A percentile compares a stretch with the other conserved stretches of the same genome.
phyloP scores from a whole-genome alignment of 371 early-diverging fungal genomes.

The Mortierella sp. region DNA sequence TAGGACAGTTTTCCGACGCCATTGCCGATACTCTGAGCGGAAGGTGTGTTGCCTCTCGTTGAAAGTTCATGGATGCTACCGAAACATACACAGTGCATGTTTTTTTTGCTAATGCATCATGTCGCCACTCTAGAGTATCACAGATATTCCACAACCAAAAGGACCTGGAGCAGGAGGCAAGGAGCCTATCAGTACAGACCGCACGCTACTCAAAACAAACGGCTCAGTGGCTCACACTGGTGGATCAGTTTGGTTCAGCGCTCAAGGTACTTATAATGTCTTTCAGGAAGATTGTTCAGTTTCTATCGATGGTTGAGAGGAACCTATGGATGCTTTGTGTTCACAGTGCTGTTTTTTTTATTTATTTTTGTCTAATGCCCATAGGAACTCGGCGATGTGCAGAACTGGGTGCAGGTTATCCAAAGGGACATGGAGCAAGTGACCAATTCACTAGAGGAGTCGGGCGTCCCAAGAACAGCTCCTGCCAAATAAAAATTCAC shows the following conservation, averaged over 20 bases:
- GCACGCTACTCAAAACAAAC: constrained; percentile 68
- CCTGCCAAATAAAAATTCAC: not conserved
- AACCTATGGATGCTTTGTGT: no score
- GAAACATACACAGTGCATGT: not conserved
- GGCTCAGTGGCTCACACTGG: constrained; percentile 71
- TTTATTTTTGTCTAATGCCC: not conserved
- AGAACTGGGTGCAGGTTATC: constrained; percentile 83
- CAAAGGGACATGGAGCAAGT: constrained; percentile 76
- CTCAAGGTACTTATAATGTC: constrained; percentile 61
- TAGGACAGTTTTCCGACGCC: constrained; percentile 67
- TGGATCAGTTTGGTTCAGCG: constrained; percentile 71
- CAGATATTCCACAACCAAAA: constrained; percentile 71
- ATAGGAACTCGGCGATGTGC: constrained; percentile 86
- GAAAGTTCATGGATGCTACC: not conserved
- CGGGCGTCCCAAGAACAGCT: constrained; percentile 5
- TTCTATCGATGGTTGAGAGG: not conserved
- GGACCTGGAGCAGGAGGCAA: constrained; percentile 71
- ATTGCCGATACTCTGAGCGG: constrained; percentile 70
- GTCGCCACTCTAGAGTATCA: constrained; percentile 56
- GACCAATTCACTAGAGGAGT: constrained; percentile 61
- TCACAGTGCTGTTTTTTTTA: not conserved
- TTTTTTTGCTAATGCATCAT: no score
- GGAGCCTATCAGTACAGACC: constrained; percentile 63
- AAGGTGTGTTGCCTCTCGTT: constrained; percentile 54
- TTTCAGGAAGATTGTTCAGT: not conserved